Evolutionary conservation across 257 asterid genomes (phyloP).

Genomic region (Agastache rugosa): DNA sequence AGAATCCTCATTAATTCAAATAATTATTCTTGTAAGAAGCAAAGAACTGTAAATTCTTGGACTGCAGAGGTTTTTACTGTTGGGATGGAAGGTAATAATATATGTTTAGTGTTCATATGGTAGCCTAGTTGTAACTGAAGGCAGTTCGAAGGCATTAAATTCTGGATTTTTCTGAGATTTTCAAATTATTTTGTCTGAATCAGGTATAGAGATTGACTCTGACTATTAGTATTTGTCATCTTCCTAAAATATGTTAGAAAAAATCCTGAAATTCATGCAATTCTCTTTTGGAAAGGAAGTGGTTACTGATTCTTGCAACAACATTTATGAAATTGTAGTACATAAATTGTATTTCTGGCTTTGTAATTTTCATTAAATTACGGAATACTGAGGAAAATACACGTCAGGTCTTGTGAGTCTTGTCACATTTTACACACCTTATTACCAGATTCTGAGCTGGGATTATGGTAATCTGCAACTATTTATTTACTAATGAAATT

Average conservation of each 20-base stretch:
- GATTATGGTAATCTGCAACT: conserved; percentile 6
- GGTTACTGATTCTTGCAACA: conserved; percentile 21
- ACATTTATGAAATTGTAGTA: neutral
- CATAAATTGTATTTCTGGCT: neutral
- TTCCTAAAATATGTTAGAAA: neutral
- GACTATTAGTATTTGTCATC: neutral
- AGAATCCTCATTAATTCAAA: conserved; percentile 15
- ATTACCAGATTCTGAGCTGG: conserved; percentile 31
- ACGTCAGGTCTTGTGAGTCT: conserved; percentile 19
- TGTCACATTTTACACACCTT: conserved; percentile 8
- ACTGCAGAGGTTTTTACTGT: conserved; percentile 2
- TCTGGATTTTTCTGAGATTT: conserved; percentile 30
- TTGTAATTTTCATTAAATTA: conserved; percentile 10
- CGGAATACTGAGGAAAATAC: conserved; percentile 22
- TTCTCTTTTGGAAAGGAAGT: conserved; percentile 1
- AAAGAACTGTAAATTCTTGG: neutral
- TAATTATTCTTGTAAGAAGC: neutral
- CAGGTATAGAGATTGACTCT: neutral
- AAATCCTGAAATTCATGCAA: neutral
- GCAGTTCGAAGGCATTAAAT: conserved; percentile 24
- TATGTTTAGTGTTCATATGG: conserved; percentile 17
- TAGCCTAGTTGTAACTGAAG: conserved; percentile 34
- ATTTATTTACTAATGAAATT: neutral
- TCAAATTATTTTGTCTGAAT: conserved; percentile 13
- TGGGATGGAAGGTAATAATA: conserved; percentile 22